Base-by-base conservation (phyloP, 352 stramenopile species). In the Globisporangium alternatum region DNA sequence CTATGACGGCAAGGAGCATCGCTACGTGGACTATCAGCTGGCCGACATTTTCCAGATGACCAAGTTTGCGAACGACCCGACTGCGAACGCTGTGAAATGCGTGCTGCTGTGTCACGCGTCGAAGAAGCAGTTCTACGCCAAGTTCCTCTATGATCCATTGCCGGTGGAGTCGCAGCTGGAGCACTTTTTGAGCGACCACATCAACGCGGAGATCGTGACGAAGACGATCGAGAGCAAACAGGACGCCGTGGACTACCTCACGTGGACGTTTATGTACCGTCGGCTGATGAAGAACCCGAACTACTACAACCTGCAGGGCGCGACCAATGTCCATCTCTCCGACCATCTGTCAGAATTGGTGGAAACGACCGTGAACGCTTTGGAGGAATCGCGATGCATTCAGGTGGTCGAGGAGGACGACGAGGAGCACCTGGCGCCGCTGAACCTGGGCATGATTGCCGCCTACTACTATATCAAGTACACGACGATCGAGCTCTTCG, bases 401-500 rank as follows among this genome's bases (percentile, higher is more conserved):
- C 90, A 98, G 49, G 88, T 99, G 33, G 88, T 96, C 8, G 95
- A 99, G 59, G 91, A 97, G 53, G 80, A 93, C 37, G 81, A 80
- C n/a, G 90, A 96, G 48, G 91, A 98, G 54, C 88, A 96, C 59
- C 78, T 99, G 37, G 87, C 83, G 41, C 86, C 97, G 5, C 80
- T 99, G 17, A 99, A 99, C 78, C 80, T 99, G 51, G 98, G 98
- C 47, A 99, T 99, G 96, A 99, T 99, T 65, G 96, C 97, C 19
- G 95, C 97, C 0, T 99, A 99, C 80, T 99, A 99, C 77, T 99
- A 99, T 77, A 91, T 99, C 60, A 93, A 98, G 77, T 99, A 99
- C 80, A 98, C 95, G 53, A 99, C 98, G 33, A 98, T 99, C 65
- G 97, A 99, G 74, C 81, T 99, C 30, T 99, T 99, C 70, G 97